phyloP scores from a whole-genome alignment of 192 early-diverging fungal genomes.

The Gonapodya prolifera region DNA sequence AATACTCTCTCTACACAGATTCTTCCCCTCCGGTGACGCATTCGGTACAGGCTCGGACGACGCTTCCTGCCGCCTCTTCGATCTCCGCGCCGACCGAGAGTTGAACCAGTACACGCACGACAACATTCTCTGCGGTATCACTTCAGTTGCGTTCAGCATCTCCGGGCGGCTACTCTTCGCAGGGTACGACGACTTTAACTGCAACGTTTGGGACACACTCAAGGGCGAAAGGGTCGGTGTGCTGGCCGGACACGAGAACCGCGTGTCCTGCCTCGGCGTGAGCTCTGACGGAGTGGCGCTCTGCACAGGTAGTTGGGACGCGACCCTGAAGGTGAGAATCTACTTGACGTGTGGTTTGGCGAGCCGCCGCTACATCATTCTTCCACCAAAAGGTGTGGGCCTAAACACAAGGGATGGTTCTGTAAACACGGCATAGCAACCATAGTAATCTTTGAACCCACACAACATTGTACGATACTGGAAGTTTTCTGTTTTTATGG shows the following conservation, averaged over 20 bases:
- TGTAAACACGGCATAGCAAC: background rate
- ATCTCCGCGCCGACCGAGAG: constrained; percentile 94
- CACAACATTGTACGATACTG: background rate
- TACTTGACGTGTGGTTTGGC: background rate
- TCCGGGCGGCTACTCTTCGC: constrained; percentile 95
- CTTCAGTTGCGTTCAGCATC: constrained; percentile 92
- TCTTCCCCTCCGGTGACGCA: constrained; percentile 98
- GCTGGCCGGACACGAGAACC: constrained; percentile 87
- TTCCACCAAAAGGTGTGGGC: background rate
- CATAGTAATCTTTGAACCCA: background rate
- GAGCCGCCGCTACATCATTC: background rate
- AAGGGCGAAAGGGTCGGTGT: constrained; percentile 91
- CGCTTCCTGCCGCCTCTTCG: constrained; percentile 93
- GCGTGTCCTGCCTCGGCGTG: constrained; percentile 92
- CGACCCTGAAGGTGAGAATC: constrained; percentile 62
- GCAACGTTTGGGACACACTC: constrained; percentile 99
- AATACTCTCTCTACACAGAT: constrained; percentile 44
- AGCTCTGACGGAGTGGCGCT: constrained; percentile 96
- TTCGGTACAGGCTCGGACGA: constrained; percentile 98
- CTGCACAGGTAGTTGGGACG: constrained; percentile 98
- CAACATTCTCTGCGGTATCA: constrained; percentile 97
- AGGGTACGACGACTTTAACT: constrained; percentile 98
- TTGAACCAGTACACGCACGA: constrained; percentile 97
- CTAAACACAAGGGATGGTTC: background rate
- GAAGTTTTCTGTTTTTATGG: background rate